Evolutionary conservation across 2,329 filamentous ascomycete species (phyloP), one percentile per base, ranked within the genome.

Genomic region (Aspergillus ruber): DNA sequence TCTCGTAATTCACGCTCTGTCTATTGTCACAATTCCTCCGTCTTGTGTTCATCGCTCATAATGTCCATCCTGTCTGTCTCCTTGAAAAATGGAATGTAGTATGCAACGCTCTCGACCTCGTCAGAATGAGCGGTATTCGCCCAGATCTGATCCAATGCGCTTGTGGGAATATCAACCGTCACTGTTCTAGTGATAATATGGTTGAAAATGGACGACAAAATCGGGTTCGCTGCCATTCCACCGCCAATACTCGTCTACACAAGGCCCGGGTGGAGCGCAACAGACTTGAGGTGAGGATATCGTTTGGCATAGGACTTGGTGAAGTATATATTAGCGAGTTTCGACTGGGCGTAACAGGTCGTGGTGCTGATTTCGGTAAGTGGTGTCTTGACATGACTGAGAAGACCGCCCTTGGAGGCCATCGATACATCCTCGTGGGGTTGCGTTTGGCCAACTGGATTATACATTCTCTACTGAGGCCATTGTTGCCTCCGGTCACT

Each of bases 401-500:
- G 58, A 5, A 60, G 50, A 38, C 55, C 50, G 36, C 48, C 50
- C 39, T 42, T 38, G 58, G 51, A 27, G 56, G 44, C 35, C 35
- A 38, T 13, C 35, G 18, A 40, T 57, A 50, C 8, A 53, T 49
- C 3, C 21, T 25, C 1, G 39, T 44, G 4, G 51, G 49, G 17
- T 49, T 42, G 40, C 51, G 46, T 23, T 39, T 18, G 10, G 25
- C 21, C 8, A 49, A 29, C 20, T 56, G 41, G 3, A 27, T 39
- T 35, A 77, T 61, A 25, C 71, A 70, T 55, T 74, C 67, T 45
- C 71, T 71, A 33, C 75, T 75, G 3, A 78, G 62, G 18, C 75
- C 75, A 5, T 64, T 59, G 47, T 75, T 77, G 46, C 72, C 72
- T 46, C 72, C 71, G n/a, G 72, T 74, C 2, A 74, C 66, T 1